Evolutionary conservation across 169 alveolate genomes (phyloP).

Genomic region (Plasmodium yoelii): DNA sequence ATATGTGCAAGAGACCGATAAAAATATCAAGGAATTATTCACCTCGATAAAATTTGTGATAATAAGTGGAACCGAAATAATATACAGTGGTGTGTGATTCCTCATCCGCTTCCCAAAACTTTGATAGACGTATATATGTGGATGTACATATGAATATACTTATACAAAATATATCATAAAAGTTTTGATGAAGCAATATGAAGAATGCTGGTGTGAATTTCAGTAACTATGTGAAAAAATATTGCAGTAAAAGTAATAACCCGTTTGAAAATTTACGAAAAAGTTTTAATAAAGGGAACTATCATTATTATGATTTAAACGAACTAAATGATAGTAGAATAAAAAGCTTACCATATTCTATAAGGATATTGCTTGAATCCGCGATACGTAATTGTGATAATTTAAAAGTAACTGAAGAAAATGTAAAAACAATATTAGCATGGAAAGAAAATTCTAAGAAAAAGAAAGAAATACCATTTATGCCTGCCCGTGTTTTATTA

Average conservation of each 20-base stretch:
- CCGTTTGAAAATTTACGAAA: constrained; percentile 30
- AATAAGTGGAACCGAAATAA: too few species aligned
- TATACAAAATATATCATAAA: too few species aligned
- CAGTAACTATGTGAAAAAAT: constrained; percentile 9
- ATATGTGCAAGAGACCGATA: too few species aligned
- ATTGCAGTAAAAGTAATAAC: constrained; percentile 27
- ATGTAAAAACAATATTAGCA: constrained; percentile 93
- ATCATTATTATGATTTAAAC: constrained; percentile 55
- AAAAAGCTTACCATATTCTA: constrained; percentile 91
- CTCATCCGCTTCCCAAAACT: too few species aligned
- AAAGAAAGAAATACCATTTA: constrained; percentile 95
- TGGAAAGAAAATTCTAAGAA: constrained; percentile 89
- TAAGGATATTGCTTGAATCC: constrained; percentile 94
- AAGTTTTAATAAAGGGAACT: constrained; percentile 10
- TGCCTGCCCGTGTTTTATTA: constrained; percentile 96
- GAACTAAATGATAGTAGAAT: constrained; percentile 83
- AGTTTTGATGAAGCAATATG: too few species aligned
- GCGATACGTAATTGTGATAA: constrained; percentile 97
- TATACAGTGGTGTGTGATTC: too few species aligned
- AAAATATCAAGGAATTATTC: too few species aligned
- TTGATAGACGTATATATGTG: too few species aligned
- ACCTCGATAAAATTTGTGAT: too few species aligned
- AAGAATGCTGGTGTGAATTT: constrained; percentile 1
- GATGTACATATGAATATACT: too few species aligned
- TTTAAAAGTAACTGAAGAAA: constrained; percentile 90